phyloP scores from a whole-genome alignment of 345 rosid species.

The Lenwebbia sp. region DNA sequence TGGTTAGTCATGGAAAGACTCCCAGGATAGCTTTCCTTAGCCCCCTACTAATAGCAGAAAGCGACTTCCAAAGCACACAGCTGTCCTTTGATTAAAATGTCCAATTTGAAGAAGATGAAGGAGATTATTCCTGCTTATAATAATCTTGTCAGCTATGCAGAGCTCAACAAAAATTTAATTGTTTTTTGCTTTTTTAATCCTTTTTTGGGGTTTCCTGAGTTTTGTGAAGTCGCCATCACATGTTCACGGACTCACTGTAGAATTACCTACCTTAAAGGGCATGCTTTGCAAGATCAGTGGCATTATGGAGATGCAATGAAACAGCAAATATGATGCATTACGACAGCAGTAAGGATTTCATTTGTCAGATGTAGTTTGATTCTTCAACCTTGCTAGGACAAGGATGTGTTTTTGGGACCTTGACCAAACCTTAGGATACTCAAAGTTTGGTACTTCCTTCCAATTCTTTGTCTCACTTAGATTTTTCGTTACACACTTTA shows the following conservation, averaged over 20 bases:
- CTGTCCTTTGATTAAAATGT: background rate
- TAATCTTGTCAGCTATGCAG: background rate
- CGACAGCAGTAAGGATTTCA: background rate
- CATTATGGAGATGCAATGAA: background rate
- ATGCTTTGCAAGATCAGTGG: background rate
- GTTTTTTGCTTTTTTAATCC: background rate
- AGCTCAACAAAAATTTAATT: background rate
- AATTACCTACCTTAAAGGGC: background rate
- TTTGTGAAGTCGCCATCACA: background rate
- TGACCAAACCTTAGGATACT: background rate
- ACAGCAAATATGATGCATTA: background rate
- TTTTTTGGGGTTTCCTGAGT: background rate
- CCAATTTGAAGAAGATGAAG: background rate
- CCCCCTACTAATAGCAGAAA: background rate
- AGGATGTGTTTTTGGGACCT: background rate
- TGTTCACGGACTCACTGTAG: background rate
- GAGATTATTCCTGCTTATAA: background rate
- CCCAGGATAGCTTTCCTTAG: background rate
- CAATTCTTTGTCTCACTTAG: background rate
- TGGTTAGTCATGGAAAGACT: background rate
- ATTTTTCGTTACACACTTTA: background rate
- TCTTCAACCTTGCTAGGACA: background rate
- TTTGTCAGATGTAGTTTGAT: background rate
- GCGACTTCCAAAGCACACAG: background rate
- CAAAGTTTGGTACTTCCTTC: background rate